Base-by-base conservation (phyloP, 768 basidiomycete species). In the Crassisporium funariophilum region DNA sequence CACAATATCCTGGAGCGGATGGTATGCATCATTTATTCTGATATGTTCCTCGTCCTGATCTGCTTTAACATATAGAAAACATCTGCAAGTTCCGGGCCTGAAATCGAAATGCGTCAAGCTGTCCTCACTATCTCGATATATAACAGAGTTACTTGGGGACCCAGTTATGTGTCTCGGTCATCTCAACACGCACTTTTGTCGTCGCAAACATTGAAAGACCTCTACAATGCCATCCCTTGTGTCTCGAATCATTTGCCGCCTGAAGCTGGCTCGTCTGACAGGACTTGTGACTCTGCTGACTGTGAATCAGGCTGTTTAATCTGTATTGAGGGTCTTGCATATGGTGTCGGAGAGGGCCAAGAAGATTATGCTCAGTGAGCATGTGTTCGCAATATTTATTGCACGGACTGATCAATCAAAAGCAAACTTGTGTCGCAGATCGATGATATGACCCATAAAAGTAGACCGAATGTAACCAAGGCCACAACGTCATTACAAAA, bases 151-250 rank as follows among this genome's bases (percentile, higher is more conserved):
- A 57, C 76, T 16, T 88, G 86, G 83, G 73, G 77, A 16, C 77
- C 77, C 43, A 80, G 78, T 41, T 75, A 77, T 41, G 67, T 85
- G 9, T 70, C 71, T 37, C 84, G 85, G 27, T 67, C 75, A 46
- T 90, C 88, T 7, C 84, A 84, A 55, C 86, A 90, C 58, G 77
- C 75, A 9, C 60, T 88, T 5, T 61, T 85, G 12, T 83, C 87
- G n/a, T 83, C 83, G 4, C 86, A 91, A 57, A 86, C 82, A 0
- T 75, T 93, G 2, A 75, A 72, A 15, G 84, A 89, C 50, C 61
- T 91, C 10, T 76, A 76, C 46, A 65, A 72, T 4, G 64, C 66
- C 21, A 76, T 92, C 20, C 80, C 83, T 16, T 91, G 91, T 53
- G 59, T 72, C 4, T 83, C 82, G 2, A 81, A 78, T 25, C 77